phyloP scores from a whole-genome alignment of 2,329 filamentous ascomycete species.

The Apiospora koreana region DNA sequence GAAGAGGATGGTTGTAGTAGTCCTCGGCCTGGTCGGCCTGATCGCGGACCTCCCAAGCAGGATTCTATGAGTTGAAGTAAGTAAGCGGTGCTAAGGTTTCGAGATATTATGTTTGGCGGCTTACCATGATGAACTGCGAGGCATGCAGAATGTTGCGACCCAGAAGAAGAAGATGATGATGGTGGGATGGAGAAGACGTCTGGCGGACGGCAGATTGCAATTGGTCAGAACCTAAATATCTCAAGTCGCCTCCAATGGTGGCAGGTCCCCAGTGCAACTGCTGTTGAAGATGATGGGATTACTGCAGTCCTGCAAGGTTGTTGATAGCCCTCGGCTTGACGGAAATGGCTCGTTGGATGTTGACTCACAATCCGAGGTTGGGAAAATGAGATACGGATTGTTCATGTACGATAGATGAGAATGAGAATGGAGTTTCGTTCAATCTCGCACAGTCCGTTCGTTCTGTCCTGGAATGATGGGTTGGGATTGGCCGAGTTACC shows the following conservation, averaged over 20 bases:
- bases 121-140: background rate
- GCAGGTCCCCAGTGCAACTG: background rate
- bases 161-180: background rate
- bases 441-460: background rate
- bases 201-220: background rate
- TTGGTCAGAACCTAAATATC: slow-evolving; percentile 1
- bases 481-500: background rate
- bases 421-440: background rate
- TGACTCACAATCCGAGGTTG: background rate
- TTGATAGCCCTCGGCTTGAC: background rate
- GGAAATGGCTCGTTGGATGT: background rate
- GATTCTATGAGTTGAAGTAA: background rate
- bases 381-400: background rate
- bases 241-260: background rate
- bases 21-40: slow-evolving; percentile 51
- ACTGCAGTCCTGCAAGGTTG: background rate
- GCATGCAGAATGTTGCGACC: background rate
- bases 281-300: background rate
- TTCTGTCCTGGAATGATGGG: background rate
- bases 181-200: background rate
- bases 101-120: background rate
- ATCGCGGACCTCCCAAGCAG: slow-evolving; percentile 53
- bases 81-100: background rate
- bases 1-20: slow-evolving; percentile 50
- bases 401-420: background rate